Evolutionary conservation across 768 basidiomycete genomes (phyloP), one percentile per base, ranked within the genome.

Genomic region (Leccinum disarticulatum): DNA sequence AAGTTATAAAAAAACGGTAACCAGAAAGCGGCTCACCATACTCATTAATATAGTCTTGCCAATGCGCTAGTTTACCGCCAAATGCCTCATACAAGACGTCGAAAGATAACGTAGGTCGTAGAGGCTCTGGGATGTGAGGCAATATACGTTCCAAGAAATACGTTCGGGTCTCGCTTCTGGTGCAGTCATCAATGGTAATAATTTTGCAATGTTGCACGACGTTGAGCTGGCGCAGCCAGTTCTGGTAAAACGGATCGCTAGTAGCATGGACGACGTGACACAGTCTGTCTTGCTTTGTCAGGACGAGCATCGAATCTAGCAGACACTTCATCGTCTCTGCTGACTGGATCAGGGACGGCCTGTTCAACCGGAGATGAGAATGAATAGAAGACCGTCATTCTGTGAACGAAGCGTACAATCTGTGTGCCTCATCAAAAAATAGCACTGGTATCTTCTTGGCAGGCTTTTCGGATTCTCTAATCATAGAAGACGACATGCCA

Each of bases 141-240:
- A 89, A 63, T 19, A 94, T 69, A 35, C 78, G 79, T 55, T 91
- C 85, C 31, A 79, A 73, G 75, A 86, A 92, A 74, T 82, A 93
- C 2, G 75, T 73, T 28, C 83, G 79, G 6, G 87, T 87, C 68
- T 93, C 91, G 7, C 77, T 74, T 71, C 88, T 91, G 3, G 86
- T 82, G 64, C 88, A 88, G 70, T 94, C 92, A 5, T 90, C 89
- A 56, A 94, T 82, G 3, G 90, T 88, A 61, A 93, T 80, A 55
- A 93, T 86, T 83, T 89, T 91, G 78, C 90, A 93, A 69, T 91
- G 88, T 66, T 90, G 88, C 80, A 88, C 87, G 53, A 91, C 82
- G 61, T 89, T 90, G 56, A 90, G 77, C 67, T 90, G 89, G 61
- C 89, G 79, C 50, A 93, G 77, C 89, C 88, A 91, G 13, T 87